These are phyloP conservation scores for Castanea sativa DNA, from an alignment of 306 rosid genomes.

Conservation along the genomic window DNA sequence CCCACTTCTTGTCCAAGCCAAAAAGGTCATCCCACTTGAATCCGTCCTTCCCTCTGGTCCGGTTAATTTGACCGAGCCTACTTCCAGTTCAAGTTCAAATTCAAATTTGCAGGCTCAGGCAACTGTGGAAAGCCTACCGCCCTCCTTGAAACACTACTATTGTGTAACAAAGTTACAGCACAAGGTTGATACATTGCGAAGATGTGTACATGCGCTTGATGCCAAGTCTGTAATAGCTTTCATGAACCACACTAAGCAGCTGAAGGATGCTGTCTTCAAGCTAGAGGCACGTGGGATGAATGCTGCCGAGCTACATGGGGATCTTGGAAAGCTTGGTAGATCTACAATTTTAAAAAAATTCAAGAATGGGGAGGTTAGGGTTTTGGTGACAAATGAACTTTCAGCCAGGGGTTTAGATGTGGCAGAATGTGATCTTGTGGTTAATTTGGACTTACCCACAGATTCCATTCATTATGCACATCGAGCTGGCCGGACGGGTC, in stretches of 20 bases:
- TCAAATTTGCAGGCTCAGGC: constrained; percentile 43
- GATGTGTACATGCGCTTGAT: constrained; percentile 84
- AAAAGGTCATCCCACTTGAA: constrained; percentile 62
- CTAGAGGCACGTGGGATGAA: constrained; percentile 84
- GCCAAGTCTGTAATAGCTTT: constrained; percentile 84
- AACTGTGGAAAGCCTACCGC: constrained; percentile 74
- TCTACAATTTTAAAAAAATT: constrained; percentile 81
- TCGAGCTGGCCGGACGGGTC: constrained; percentile 89
- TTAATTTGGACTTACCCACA: constrained; percentile 84
- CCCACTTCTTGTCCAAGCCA: constrained; percentile 85
- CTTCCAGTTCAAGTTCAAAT: constrained; percentile 22
- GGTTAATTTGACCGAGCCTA: constrained; percentile 36
- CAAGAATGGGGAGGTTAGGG: constrained; percentile 80
- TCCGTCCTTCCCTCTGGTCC: constrained; percentile 50
- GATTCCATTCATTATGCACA: constrained; percentile 90
- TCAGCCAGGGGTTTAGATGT: constrained; percentile 95
- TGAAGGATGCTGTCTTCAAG: constrained; percentile 87
- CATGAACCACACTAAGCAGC: constrained; percentile 94
- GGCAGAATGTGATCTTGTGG: constrained; percentile 96
- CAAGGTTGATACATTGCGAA: constrained; percentile 83
- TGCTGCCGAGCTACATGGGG: constrained; percentile 89
- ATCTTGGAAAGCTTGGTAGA: constrained; percentile 92
- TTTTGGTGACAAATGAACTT: constrained; percentile 83
- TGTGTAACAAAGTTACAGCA: constrained; percentile 76
- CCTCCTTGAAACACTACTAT: constrained; percentile 73